These are phyloP conservation scores for Beauveria pseudobassiana DNA, from an alignment of 2,329 filamentous ascomycete genomes.

Conservation along the genomic window DNA sequence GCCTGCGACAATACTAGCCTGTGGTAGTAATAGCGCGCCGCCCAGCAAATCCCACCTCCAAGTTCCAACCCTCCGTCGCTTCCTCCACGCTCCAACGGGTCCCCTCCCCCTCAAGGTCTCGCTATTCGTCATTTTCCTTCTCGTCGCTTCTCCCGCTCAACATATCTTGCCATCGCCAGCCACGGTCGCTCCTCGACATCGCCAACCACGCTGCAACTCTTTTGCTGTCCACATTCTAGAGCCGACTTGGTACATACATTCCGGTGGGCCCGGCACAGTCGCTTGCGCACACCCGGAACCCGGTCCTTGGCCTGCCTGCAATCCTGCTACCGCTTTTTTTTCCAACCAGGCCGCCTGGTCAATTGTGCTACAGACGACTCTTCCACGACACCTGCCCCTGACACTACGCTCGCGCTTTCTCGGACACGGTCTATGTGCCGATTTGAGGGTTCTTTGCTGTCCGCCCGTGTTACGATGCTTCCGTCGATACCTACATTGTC, in stretches of 20 bases:
- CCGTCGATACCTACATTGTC: background rate
- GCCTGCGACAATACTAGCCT: background rate
- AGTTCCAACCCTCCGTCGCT: background rate
- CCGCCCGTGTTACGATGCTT: background rate
- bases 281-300: constrained; percentile 3
- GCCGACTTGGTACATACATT: background rate
- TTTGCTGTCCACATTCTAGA: background rate
- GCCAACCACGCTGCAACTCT: background rate
- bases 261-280: constrained; percentile 5
- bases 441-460: background rate
- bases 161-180: background rate
- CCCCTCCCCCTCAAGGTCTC: background rate
- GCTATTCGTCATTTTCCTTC: background rate
- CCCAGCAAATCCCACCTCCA: background rate
- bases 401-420: background rate
- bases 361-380: constrained; percentile 8
- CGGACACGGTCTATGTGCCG: background rate
- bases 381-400: constrained; percentile 4
- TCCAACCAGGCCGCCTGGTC: background rate
- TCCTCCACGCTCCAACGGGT: background rate
- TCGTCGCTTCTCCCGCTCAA: constrained; percentile 2
- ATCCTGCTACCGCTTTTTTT: background rate
- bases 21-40: background rate
- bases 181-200: background rate
- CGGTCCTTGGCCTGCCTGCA: background rate